Conservation (phyloP, 805 yeast genomes). For the Wickerhamiella siamensis region DNA sequence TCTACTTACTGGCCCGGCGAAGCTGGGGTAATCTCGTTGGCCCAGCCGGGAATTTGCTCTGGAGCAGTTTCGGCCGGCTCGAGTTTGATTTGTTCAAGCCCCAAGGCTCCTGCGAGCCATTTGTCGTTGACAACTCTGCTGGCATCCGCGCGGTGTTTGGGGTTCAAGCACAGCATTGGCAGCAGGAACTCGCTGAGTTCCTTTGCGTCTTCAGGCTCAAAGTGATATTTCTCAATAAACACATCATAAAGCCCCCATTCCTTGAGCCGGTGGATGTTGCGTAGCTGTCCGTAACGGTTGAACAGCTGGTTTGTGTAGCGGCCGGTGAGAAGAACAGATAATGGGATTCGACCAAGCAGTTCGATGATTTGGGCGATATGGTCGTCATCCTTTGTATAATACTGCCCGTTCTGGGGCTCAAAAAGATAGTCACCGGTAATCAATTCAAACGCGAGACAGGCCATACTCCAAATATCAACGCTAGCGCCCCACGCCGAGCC, state of each 20-base stretch:
- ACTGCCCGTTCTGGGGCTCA: slow-evolving; percentile 51
- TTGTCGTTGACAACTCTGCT: slow-evolving; percentile 87
- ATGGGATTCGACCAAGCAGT: slow-evolving; percentile 55
- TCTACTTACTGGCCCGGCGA: background rate
- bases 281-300: slow-evolving; percentile 51
- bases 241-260: slow-evolving; percentile 84
- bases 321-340: slow-evolving; percentile 42
- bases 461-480: slow-evolving; percentile 92
- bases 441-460: slow-evolving; percentile 79
- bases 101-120: slow-evolving; percentile 65
- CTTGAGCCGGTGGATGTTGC: slow-evolving; percentile 66
- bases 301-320: slow-evolving; percentile 48
- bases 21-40: slow-evolving; percentile 41
- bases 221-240: slow-evolving; percentile 70
- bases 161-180: slow-evolving; percentile 75
- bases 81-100: slow-evolving; percentile 51
- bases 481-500: slow-evolving; percentile 91
- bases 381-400: slow-evolving; percentile 82
- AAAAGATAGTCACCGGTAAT: slow-evolving; percentile 89
- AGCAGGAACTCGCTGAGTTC: slow-evolving; percentile 61
- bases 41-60: slow-evolving; percentile 90
- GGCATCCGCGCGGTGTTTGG: slow-evolving; percentile 79
- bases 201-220: slow-evolving; percentile 49
- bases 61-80: slow-evolving; percentile 65
- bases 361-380: slow-evolving; percentile 93